Conservation (phyloP, 73 alveolate genomes). For the Tetrahymena borealis region DNA sequence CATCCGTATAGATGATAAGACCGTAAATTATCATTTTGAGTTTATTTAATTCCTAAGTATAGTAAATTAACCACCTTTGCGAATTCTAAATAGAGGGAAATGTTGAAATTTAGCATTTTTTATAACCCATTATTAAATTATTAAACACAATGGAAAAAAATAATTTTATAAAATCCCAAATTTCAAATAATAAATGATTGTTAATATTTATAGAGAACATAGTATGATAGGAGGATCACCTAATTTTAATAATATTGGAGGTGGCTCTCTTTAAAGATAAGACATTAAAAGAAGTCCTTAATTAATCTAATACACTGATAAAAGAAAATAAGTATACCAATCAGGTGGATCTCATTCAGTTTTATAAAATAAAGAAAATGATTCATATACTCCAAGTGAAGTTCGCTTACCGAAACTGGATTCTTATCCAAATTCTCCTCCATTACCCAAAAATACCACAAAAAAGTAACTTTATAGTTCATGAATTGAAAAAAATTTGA, state of each 20-base stretch:
- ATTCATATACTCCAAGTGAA: not conserved
- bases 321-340: not conserved
- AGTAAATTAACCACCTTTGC: not conserved
- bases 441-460: not conserved
- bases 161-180: too few relatives aligned
- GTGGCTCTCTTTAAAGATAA: not conserved
- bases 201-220: not conserved
- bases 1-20: not conserved
- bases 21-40: not conserved
- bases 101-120: not conserved
- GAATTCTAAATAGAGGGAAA: not conserved
- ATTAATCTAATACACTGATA: not conserved
- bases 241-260: not conserved
- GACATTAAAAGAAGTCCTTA: not conserved
- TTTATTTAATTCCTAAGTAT: not conserved
- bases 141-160: too few relatives aligned
- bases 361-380: not conserved
- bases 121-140: too few relatives aligned
- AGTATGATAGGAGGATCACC: not conserved
- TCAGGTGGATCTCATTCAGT: too few relatives aligned
- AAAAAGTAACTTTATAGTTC: not conserved
- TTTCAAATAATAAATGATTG: too few relatives aligned
- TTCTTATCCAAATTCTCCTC: not conserved
- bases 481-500: too few relatives aligned
- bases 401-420: not conserved